phyloP scores from a whole-genome alignment of 768 basidiomycete species.

The Trametes coccinea region DNA sequence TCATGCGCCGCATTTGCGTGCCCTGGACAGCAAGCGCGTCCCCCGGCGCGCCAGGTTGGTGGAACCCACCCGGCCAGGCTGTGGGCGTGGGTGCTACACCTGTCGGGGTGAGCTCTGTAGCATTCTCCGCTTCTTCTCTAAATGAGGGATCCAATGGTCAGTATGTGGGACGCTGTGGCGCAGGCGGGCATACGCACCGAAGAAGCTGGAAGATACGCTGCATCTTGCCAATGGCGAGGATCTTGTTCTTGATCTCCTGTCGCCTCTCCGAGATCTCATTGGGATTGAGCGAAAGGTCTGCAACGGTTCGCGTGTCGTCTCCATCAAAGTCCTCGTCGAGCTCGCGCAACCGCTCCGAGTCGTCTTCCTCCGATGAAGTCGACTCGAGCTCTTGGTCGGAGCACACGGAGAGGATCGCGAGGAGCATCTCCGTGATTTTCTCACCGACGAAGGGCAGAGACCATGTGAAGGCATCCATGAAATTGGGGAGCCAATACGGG shows the following conservation, averaged over 20 bases:
- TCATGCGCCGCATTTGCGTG: conserved; percentile 56
- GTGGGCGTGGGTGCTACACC: conserved; percentile 23
- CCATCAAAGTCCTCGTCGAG: conserved; percentile 14
- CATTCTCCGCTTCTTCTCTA: conserved; percentile 80
- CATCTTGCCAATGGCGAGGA: conserved; percentile 89
- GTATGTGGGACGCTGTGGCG: neutral
- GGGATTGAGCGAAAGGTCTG: conserved; percentile 35
- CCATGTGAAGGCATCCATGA: conserved; percentile 99
- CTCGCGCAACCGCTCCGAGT: conserved; percentile 30
- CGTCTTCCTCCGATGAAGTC: conserved; percentile 27
- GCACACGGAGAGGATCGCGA: conserved; percentile 93
- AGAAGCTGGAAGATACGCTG: conserved; percentile 87
- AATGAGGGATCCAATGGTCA: neutral
- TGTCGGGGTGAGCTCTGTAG: conserved; percentile 56
- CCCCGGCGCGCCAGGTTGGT: conserved; percentile 26
- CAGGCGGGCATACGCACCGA: conserved; percentile 52
- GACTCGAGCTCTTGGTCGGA: conserved; percentile 96
- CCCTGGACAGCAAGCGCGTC: conserved; percentile 67
- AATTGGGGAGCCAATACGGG: conserved; percentile 97
- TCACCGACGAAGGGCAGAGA: conserved; percentile 97
- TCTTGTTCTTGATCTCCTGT: conserved; percentile 90
- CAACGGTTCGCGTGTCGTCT: conserved; percentile 26
- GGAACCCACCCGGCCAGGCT: conserved; percentile 31
- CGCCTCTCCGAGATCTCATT: conserved; percentile 53
- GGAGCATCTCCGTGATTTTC: conserved; percentile 99